Evolutionary conservation across 75 land plant genomes (phyloP).

Genomic region (Pseudotsuga menziesii): DNA sequence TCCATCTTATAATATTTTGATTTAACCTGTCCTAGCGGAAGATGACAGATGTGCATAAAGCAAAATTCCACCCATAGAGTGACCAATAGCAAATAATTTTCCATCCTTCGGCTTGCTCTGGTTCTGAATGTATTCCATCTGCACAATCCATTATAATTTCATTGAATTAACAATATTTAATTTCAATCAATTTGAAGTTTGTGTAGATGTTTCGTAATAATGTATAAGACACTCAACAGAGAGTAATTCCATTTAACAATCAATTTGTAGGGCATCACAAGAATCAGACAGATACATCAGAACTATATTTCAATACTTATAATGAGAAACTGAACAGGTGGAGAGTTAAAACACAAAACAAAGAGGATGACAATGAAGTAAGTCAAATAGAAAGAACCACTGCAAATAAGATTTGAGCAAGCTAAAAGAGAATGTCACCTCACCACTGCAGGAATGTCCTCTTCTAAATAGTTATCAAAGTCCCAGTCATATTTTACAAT

Average conservation of each 20-base stretch:
- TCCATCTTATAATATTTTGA: background rate
- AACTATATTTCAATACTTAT: background rate
- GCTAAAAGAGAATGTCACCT: constrained; percentile 30
- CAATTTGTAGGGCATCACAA: background rate
- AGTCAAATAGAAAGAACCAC: background rate
- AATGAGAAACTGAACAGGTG: background rate
- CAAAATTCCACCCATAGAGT: constrained; percentile 98
- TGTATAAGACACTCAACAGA: background rate
- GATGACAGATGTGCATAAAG: constrained; percentile 81
- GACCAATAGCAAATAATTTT: constrained; percentile 86
- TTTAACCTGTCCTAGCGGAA: constrained; percentile 33
- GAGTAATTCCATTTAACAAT: background rate
- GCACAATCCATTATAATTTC: constrained; percentile 14
- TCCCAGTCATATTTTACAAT: constrained; percentile 95
- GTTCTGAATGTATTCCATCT: constrained; percentile 82
- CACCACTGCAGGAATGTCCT: constrained; percentile 94
- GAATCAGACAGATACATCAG: background rate
- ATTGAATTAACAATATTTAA: too few relatives aligned
- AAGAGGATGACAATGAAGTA: background rate
- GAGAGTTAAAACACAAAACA: background rate
- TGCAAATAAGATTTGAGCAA: background rate
- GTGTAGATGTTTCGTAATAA: background rate
- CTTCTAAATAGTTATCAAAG: constrained; percentile 89
- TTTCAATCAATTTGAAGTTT: background rate
- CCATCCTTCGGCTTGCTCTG: constrained; percentile 79